Percentiles rank a stretch among this genome's conserved stretches.
Evolutionary conservation across 2,329 filamentous ascomycete species (phyloP).

Genomic region (Exophiala bonariae): DNA sequence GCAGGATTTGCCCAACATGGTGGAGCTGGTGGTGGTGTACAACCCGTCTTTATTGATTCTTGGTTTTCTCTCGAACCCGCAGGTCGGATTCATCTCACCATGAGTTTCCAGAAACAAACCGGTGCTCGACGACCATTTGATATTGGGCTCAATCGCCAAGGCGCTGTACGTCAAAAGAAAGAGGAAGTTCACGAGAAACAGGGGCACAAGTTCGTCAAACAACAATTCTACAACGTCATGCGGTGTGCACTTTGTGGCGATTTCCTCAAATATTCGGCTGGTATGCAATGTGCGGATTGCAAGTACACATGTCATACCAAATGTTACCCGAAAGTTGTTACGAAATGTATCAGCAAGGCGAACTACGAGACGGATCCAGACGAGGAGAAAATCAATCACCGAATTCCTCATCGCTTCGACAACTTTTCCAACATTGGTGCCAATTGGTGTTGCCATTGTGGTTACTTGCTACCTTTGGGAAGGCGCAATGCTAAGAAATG

Average conservation of each 20-base stretch:
- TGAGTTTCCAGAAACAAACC: slow-evolving; percentile 89
- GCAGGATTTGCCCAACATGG: slow-evolving; percentile 31
- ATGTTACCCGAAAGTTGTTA: slow-evolving; percentile 94
- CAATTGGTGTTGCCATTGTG: slow-evolving; percentile 99
- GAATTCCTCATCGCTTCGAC: slow-evolving; percentile 95
- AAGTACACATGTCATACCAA: slow-evolving; percentile 99
- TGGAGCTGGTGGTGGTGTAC: slow-evolving; percentile 19
- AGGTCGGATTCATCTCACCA: slow-evolving; percentile 84
- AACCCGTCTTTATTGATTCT: slow-evolving; percentile 66
- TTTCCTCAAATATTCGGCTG: slow-evolving; percentile 96
- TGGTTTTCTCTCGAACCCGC: slow-evolving; percentile 98
- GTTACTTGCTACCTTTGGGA: slow-evolving; percentile 90
- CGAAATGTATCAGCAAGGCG: slow-evolving; percentile 99
- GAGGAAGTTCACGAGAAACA: slow-evolving; percentile 99
- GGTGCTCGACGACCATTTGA: slow-evolving; percentile 82
- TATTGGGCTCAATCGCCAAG: slow-evolving; percentile 87
- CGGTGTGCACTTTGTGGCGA: slow-evolving; percentile 96
- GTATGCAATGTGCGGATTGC: slow-evolving; percentile 99
- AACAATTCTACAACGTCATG: slow-evolving; percentile 99
- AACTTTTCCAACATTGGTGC: slow-evolving; percentile 97
- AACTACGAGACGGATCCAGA: slow-evolving; percentile 98
- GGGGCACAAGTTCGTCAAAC: slow-evolving; percentile 97
- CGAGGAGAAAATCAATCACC: slow-evolving; percentile 99
- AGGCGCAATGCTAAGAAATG: slow-evolving; percentile 95
- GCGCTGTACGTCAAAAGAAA: slow-evolving; percentile 94